A percentile compares a stretch with the other conserved stretches of the same genome.
phyloP scores from a whole-genome alignment of 2,329 filamentous ascomycete genomes.

The Diaporthe humulicola region DNA sequence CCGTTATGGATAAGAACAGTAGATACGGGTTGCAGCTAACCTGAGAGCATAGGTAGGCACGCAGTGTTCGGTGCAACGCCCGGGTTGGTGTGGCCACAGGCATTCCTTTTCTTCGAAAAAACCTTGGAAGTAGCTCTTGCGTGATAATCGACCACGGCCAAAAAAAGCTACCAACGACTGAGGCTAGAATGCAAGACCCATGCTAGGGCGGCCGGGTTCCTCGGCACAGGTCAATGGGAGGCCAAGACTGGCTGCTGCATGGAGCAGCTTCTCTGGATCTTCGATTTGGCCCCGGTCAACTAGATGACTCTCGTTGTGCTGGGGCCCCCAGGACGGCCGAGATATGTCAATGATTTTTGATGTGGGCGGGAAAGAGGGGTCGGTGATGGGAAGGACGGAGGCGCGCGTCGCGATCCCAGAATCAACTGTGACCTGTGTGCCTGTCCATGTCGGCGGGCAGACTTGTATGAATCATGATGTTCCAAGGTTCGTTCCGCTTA shows the following conservation, averaged over 20 bases:
- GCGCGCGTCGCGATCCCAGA: conserved; percentile 4
- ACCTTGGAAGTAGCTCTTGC: conserved; percentile 37
- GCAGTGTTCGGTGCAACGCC: neutral
- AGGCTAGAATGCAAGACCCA: conserved; percentile 20
- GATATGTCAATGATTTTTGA: conserved; percentile 1
- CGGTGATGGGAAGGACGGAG: neutral
- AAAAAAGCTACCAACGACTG: neutral
- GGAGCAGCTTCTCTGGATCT: neutral
- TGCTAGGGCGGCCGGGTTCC: conserved; percentile 30
- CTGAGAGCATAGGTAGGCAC: neutral
- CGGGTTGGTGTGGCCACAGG: neutral
- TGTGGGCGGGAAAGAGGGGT: neutral
- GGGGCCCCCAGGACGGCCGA: neutral
- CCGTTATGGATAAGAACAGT: no score
- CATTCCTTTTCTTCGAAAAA: neutral
- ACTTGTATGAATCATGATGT: conserved; percentile 24
- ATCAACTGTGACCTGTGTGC: neutral
- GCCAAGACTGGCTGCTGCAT: neutral
- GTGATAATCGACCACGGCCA: conserved; percentile 26
- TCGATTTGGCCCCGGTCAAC: neutral
- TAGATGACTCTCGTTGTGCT: neutral
- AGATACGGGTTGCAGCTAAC: neutral
- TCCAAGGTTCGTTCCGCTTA: conserved; percentile 1
- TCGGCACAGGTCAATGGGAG: conserved; percentile 16
- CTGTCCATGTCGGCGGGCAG: neutral